A percentile compares a stretch with the other conserved stretches of the same genome.
These are phyloP conservation scores for Tritrichomonas foetus DNA, from an alignment of 208 protist genomes.

Conservation along the genomic window DNA sequence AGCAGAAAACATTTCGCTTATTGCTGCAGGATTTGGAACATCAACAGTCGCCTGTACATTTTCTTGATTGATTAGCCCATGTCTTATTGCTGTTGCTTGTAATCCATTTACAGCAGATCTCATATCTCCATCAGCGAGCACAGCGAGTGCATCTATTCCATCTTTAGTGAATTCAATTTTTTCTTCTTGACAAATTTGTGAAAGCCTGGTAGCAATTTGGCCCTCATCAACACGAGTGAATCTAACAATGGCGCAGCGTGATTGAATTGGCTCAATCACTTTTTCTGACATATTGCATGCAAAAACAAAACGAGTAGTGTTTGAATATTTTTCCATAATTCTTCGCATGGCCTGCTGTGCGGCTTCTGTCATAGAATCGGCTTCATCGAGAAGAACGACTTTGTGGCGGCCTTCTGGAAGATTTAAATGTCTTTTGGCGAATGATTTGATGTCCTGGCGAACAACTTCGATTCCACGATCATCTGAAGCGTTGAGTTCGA, in stretches of 20 bases:
- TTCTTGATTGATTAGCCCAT: conserved; percentile 82
- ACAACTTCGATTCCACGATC: conserved; percentile 67
- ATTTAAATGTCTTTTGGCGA: conserved; percentile 63
- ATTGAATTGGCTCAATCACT: conserved; percentile 99
- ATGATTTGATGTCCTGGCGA: conserved; percentile 63
- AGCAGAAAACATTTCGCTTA: not conserved
- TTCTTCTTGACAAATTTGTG: conserved; percentile 65
- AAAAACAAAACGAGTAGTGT: conserved; percentile 93
- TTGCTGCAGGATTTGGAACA: conserved; percentile 24
- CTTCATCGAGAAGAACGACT: conserved; percentile 70
- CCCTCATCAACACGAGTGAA: conserved; percentile 62
- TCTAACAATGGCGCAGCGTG: conserved; percentile 76
- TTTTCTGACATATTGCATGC: conserved; percentile 96
- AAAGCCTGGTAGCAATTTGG: conserved; percentile 12
- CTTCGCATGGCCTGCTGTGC: conserved; percentile 94
- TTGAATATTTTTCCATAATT: conserved; percentile 94
- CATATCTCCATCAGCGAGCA: conserved; percentile 59
- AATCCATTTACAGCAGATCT: conserved; percentile 87
- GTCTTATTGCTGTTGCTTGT: conserved; percentile 86
- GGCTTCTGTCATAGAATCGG: conserved; percentile 83
- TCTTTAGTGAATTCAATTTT: conserved; percentile 56
- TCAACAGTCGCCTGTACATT: conserved; percentile 90
- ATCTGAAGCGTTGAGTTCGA: conserved; percentile 68
- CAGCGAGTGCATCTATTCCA: not conserved
- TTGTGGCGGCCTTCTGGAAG: conserved; percentile 66